Evolutionary conservation across 192 early-diverging fungal species (phyloP).

Genomic region (Coemansia sp.): DNA sequence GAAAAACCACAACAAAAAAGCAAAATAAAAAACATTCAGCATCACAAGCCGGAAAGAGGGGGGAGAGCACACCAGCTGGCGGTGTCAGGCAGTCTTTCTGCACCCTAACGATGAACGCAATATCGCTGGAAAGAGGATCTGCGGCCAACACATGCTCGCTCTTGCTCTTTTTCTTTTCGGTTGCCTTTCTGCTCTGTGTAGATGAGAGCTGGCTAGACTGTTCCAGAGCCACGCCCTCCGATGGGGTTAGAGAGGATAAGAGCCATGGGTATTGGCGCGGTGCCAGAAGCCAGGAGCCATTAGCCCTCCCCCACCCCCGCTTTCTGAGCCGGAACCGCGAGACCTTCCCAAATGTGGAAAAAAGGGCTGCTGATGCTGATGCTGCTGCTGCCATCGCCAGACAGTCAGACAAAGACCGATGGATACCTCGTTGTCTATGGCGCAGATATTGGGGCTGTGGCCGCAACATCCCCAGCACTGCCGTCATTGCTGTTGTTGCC

Average conservation of each 20-base stretch:
- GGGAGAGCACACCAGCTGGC: too few relatives aligned
- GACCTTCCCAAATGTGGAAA: not conserved
- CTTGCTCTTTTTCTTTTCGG: not conserved
- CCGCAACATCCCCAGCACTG: conserved; percentile 6
- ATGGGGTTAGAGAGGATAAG: too few relatives aligned
- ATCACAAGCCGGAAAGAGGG: too few relatives aligned
- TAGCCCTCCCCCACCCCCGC: too few relatives aligned
- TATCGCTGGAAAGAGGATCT: not conserved
- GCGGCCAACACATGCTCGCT: too few relatives aligned
- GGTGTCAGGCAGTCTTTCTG: not conserved
- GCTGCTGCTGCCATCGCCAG: not conserved
- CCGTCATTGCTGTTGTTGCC: not conserved
- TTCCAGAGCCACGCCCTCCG: too few relatives aligned
- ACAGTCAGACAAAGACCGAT: not conserved
- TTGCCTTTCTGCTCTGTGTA: conserved; percentile 2
- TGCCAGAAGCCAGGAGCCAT: too few relatives aligned
- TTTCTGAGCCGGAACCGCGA: not conserved
- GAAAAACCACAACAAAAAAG: too few relatives aligned
- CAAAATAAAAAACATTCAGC: too few relatives aligned
- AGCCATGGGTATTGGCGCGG: too few relatives aligned
- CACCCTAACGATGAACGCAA: not conserved
- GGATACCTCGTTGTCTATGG: not conserved
- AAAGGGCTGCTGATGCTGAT: not conserved
- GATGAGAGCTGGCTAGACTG: not conserved
- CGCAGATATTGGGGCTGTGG: not conserved